A percentile compares a stretch with the other conserved stretches of the same genome.
Evolutionary conservation across 805 yeast species (phyloP).

Genomic region (Ascoidea asiatica): DNA sequence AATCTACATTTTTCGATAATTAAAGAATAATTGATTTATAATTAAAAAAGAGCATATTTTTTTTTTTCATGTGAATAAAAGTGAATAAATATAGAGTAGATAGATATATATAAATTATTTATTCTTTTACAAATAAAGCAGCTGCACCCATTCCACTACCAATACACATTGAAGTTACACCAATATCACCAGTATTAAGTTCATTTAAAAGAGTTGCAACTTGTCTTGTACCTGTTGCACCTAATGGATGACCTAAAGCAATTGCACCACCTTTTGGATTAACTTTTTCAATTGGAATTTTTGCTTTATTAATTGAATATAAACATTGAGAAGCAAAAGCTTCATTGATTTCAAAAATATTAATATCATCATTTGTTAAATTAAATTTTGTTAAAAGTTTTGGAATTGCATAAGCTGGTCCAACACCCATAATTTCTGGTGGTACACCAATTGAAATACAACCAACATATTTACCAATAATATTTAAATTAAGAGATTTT

Average conservation of each 20-base stretch:
- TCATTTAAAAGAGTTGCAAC: conserved; percentile 78
- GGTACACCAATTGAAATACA: conserved; percentile 85
- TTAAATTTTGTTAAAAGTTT: conserved; percentile 51
- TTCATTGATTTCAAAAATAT: conserved; percentile 82
- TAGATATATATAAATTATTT: conserved; percentile 10
- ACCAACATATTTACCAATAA: conserved; percentile 69
- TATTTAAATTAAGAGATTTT: conserved; percentile 52
- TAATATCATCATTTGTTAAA: conserved; percentile 49
- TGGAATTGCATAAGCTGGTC: conserved; percentile 95
- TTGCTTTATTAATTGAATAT: conserved; percentile 51
- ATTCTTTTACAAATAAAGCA: conserved; percentile 71
- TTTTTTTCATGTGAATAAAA: too few relatives aligned
- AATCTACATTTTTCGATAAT: too few relatives aligned
- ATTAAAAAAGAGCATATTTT: too few relatives aligned
- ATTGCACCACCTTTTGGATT: conserved; percentile 96
- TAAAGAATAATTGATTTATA: too few relatives aligned
- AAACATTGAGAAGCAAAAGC: conserved; percentile 95
- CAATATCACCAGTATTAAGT: conserved; percentile 66
- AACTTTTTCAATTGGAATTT: conserved; percentile 57
- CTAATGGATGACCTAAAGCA: conserved; percentile 90
- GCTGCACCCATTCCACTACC: conserved; percentile 99
- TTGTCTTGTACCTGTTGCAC: conserved; percentile 88
- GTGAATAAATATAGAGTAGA: too few relatives aligned
- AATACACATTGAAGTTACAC: conserved; percentile 92
- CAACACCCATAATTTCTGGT: conserved; percentile 95